phyloP scores from a whole-genome alignment of 345 rosid species.

The Gossypium rotundifolium region DNA sequence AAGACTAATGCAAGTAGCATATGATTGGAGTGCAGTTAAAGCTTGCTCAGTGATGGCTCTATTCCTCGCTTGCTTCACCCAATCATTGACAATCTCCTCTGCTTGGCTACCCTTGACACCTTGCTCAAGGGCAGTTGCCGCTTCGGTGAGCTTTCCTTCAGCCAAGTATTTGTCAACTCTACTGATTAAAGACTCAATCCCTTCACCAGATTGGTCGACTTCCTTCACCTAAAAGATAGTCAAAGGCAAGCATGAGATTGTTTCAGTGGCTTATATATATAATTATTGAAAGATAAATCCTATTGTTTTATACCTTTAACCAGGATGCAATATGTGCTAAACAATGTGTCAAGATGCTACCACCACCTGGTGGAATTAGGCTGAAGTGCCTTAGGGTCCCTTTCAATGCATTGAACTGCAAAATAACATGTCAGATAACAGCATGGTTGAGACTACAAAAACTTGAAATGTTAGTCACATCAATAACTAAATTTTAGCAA shows the following conservation, averaged over 20 bases:
- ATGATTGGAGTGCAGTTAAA: conserved; percentile 67
- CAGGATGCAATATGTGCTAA: conserved; percentile 70
- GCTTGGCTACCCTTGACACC: conserved; percentile 92
- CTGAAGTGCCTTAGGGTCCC: conserved; percentile 79
- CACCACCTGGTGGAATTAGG: conserved; percentile 86
- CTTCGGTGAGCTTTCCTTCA: conserved; percentile 84
- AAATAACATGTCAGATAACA: not conserved
- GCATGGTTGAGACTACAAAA: not conserved
- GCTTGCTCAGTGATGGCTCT: conserved; percentile 93
- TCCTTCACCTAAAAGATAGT: conserved; percentile 48
- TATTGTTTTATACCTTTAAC: conserved; percentile 58
- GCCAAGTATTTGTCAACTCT: conserved; percentile 68
- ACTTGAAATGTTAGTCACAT: not conserved
- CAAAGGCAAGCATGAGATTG: not conserved
- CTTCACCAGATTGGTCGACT: conserved; percentile 56
- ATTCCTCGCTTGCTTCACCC: conserved; percentile 73
- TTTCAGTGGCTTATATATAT: not conserved
- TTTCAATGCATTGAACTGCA: conserved; percentile 75
- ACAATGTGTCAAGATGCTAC: conserved; percentile 78
- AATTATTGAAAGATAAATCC: not conserved
- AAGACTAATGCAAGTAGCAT: conserved; percentile 73
- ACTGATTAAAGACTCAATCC: conserved; percentile 61
- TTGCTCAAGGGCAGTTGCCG: conserved; percentile 76
- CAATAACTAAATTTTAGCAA: not conserved
- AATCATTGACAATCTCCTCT: conserved; percentile 53